Evolutionary conservation across 2,329 filamentous ascomycete genomes (phyloP).

Genomic region (Pseudofabraea citricarpa): DNA sequence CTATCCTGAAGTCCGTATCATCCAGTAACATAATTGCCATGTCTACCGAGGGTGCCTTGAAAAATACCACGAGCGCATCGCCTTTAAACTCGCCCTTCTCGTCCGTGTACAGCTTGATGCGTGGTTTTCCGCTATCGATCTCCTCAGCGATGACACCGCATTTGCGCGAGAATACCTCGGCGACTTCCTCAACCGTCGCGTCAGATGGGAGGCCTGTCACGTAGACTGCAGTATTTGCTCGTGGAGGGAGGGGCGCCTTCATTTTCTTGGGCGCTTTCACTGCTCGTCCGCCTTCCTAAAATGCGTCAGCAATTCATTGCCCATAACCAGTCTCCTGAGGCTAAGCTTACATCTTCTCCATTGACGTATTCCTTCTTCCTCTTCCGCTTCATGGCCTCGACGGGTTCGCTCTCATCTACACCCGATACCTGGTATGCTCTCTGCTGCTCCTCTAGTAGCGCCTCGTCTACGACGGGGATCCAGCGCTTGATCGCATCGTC

Average conservation of each 20-base stretch:
- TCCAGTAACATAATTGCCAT: constrained; percentile 79
- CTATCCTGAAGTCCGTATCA: constrained; percentile 74
- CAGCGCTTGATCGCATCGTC: constrained; percentile 67
- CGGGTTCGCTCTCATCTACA: constrained; percentile 50
- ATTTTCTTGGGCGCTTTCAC: constrained; percentile 28
- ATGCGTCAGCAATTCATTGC: no score
- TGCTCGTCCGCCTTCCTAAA: constrained; percentile 25
- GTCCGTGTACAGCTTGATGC: constrained; percentile 90
- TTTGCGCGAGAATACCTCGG: constrained; percentile 75
- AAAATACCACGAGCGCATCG: constrained; percentile 89
- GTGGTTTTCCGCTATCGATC: constrained; percentile 79
- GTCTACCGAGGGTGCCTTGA: constrained; percentile 87
- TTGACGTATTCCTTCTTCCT: constrained; percentile 46
- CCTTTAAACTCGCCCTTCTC: constrained; percentile 84
- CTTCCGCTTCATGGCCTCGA: constrained; percentile 41
- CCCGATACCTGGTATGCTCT: constrained; percentile 55
- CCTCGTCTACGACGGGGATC: constrained; percentile 65
- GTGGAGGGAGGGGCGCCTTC: constrained; percentile 28
- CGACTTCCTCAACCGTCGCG: constrained; percentile 73
- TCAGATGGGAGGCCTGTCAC: constrained; percentile 83
- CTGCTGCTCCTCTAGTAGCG: constrained; percentile 54
- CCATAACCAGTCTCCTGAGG: no score
- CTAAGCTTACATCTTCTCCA: constrained; percentile 43
- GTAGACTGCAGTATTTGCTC: constrained; percentile 85
- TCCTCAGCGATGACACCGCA: constrained; percentile 92